Evolutionary conservation across 345 rosid genomes (phyloP), one percentile per base, ranked within the genome.

Genomic region (Xanthoceras sorbifolium): DNA sequence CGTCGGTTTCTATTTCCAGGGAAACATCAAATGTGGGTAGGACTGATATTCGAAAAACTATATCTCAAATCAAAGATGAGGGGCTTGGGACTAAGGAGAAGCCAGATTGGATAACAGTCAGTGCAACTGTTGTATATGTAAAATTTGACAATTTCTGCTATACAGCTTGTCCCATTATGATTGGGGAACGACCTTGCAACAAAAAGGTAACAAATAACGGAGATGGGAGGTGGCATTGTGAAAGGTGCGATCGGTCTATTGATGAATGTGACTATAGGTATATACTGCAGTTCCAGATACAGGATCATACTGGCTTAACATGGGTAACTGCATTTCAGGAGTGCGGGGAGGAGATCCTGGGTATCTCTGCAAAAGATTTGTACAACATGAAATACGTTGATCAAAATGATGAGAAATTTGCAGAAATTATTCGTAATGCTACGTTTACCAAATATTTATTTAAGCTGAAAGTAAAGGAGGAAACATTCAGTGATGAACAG

Each of bases 321-420:
- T 95, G 99, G 99, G 96, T 86, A 59, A 95, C 97, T 17, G 96
- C 97, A 31, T 95, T 93, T 82, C 97, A 93, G 80, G 99, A 93
- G 77, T 79, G 86, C 72, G 99, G 89, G 54, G 91, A 88, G 84
- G 97, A 90, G 76, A 89, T 95, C 75, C 83, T 93, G 88, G 98
- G 96, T n/a, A 71, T 93, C n/a, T 75, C 97, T 64, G 97, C 98
- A 1, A 90, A 88, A 80, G 97, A 92, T 69, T 69, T 95, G 87
- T 87, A 90, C 75, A 72, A 78, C 69, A 52, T 95, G 79, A 90
- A 90, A 76, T 76, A 79, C 82, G 97, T 91, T 71, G 61, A 90
- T 34, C 82, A 86, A 9, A 88, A 92, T 42, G 93, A 93, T 38
- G 98, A 96, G 64, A 86, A 84, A 57, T 91, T 91, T 80, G 84